These are phyloP conservation scores for Camelina laxa DNA, from an alignment of 345 rosid species.

Conservation along the genomic window DNA sequence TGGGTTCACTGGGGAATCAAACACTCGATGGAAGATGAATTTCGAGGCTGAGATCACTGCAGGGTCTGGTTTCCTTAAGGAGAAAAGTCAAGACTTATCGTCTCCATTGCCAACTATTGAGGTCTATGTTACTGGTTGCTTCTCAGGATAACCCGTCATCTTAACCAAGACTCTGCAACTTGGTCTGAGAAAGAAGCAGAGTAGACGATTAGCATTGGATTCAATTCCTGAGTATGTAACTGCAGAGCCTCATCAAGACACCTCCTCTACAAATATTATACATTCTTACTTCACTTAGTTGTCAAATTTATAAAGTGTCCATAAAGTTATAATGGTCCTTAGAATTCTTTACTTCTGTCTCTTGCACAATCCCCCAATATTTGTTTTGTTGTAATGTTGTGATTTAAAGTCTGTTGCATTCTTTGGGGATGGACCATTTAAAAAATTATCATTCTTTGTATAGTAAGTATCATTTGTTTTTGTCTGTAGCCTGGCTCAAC, in stretches of 20 bases:
- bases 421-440: no score
- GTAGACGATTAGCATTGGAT: constrained; percentile 60
- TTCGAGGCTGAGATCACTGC: constrained; percentile 58
- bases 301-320: no score
- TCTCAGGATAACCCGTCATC: constrained; percentile 75
- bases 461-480: no score
- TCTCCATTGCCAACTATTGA: constrained; percentile 61
- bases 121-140: constrained; percentile 85
- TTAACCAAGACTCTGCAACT: constrained; percentile 76
- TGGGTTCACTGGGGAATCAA: constrained; percentile 53
- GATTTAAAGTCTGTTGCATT: no score
- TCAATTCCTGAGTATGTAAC: constrained; percentile 79
- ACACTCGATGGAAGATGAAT: constrained; percentile 71
- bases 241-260: constrained; percentile 48
- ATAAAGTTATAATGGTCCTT: no score
- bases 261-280: constrained; percentile 13
- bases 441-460: no score
- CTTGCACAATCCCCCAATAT: no score
- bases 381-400: no score
- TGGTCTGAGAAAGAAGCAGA: constrained; percentile 65
- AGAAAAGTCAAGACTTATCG: constrained; percentile 59
- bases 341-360: no score
- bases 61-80: constrained; percentile 61
- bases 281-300: no score
- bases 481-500: no score